phyloP scores from a whole-genome alignment of 2,329 filamentous ascomycete genomes.

The Pseudopyrenochaeta lycopersici region DNA sequence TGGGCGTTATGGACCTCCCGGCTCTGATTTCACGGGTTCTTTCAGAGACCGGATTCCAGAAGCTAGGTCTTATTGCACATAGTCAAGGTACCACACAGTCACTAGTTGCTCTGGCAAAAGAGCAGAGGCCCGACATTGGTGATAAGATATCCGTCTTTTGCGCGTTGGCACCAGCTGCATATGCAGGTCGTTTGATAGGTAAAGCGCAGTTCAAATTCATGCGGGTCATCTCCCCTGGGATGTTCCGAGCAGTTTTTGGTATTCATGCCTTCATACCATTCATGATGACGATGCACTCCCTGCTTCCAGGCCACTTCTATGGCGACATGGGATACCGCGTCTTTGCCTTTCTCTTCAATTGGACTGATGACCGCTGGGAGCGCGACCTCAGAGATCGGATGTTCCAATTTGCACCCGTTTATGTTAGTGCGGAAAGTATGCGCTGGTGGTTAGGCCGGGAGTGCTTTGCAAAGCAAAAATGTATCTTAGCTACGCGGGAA shows the following conservation, averaged over 20 bases:
- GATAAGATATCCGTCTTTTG: constrained; percentile 88
- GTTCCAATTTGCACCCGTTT: constrained; percentile 93
- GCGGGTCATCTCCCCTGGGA: constrained; percentile 75
- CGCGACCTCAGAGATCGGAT: constrained; percentile 78
- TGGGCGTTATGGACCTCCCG: constrained; percentile 88
- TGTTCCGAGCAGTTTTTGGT: constrained; percentile 86
- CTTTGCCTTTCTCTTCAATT: constrained; percentile 88
- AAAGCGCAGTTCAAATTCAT: constrained; percentile 95
- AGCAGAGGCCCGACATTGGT: constrained; percentile 85
- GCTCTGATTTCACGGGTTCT: constrained; percentile 83
- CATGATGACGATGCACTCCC: constrained; percentile 84
- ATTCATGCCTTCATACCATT: constrained; percentile 93
- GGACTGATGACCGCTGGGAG: constrained; percentile 88
- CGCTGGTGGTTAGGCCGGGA: constrained; percentile 93
- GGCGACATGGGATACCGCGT: constrained; percentile 86
- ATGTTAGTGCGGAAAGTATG: constrained; percentile 90
- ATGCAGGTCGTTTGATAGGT: constrained; percentile 84
- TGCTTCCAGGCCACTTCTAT: constrained; percentile 74
- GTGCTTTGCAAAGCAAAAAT: constrained; percentile 85
- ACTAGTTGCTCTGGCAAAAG: constrained; percentile 86
- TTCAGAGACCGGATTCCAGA: constrained; percentile 81
- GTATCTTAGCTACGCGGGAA: constrained; percentile 82
- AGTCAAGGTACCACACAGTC: constrained; percentile 92
- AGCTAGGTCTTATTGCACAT: constrained; percentile 84
- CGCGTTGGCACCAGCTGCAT: constrained; percentile 87